A percentile compares a stretch with the other conserved stretches of the same genome.
phyloP scores from a whole-genome alignment of 2,329 filamentous ascomycete genomes.

The Juglanconis sp. region DNA sequence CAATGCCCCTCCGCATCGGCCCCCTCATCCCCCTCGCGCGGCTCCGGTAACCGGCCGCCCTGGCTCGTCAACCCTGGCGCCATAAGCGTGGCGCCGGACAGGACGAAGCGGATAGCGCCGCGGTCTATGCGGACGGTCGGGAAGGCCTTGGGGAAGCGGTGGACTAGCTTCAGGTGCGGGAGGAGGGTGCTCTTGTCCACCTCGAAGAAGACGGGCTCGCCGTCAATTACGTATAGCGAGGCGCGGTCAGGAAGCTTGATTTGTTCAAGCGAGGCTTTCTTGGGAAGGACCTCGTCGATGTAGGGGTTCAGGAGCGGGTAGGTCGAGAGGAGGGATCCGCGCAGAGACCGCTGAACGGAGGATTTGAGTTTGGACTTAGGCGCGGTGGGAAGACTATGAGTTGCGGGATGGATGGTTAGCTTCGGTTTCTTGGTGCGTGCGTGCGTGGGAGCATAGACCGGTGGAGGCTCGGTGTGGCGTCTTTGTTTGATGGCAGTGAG shows the following conservation, averaged over 20 bases:
- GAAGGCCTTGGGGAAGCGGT: constrained; percentile 83
- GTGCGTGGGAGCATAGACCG: neutral
- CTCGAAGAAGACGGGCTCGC: constrained; percentile 86
- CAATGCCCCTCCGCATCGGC: constrained; percentile 50
- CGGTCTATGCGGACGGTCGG: constrained; percentile 86
- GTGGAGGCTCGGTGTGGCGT: neutral
- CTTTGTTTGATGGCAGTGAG: neutral
- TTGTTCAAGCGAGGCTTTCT: constrained; percentile 85
- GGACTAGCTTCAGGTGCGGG: constrained; percentile 84
- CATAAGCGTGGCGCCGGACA: constrained; percentile 93
- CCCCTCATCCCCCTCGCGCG: constrained; percentile 39
- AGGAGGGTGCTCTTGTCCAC: constrained; percentile 67
- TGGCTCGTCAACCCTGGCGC: constrained; percentile 84
- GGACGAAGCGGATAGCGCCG: constrained; percentile 93
- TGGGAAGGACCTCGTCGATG: constrained; percentile 93
- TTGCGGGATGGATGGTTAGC: constrained; percentile 19
- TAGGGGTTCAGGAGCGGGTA: constrained; percentile 83
- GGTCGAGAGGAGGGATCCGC: constrained; percentile 74
- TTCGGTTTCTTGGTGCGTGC: neutral
- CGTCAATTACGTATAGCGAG: constrained; percentile 80
- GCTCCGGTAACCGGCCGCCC: constrained; percentile 73
- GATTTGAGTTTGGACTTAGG: constrained; percentile 97
- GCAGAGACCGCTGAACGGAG: constrained; percentile 83
- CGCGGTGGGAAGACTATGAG: constrained; percentile 64
- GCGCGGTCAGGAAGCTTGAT: constrained; percentile 92